Evolutionary conservation across 805 yeast species (phyloP), one percentile per base, ranked within the genome.

Genomic region (Candida insectorum): DNA sequence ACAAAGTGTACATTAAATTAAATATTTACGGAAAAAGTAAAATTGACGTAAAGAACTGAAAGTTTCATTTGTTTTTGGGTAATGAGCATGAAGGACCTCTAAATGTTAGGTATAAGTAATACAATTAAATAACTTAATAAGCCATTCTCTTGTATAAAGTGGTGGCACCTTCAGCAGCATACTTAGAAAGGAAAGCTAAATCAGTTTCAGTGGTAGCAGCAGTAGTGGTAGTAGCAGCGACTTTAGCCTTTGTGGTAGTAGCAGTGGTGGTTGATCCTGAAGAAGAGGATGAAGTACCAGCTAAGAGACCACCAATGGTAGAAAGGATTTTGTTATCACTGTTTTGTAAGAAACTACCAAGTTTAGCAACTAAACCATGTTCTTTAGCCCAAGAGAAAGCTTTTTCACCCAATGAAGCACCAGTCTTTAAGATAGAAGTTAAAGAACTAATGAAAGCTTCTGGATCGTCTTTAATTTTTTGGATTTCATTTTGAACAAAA

Each of bases 381-480:
- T 45, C 36, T 49, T 63, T 58, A 39, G 68, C 59, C 68, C 68
- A 65, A 26, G 24, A 21, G 54, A 48, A 60, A 24, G 63, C 36
- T 29, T 65, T 69, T 51, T 57, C 58, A 30, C 43, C 57, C 22
- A 56, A 39, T 25, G 56, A 61, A 29, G 56, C 30, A 29, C 68
- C 71, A 28, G 50, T 47, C 40, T 54, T 44, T 38, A 62, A 54
- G 26, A 56, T 65, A 25, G 58, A 42, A 26, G 58, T 47, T 44
- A 63, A 54, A 43, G 60, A 58, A 20, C 44, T 35, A 31, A 65
- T 44, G 30, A 65, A 41, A 25, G 58, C 56, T 23, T 40, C 34
- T 33, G 72, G 72, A 55, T 66, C 56, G 24, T 58, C 58, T 44
- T 59, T 47, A 20, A 57, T 62, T 50, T 59, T 62, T 37, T 52